Evolutionary conservation across 257 asterid genomes (phyloP), one percentile per base, ranked within the genome.

Genomic region (Solanum microdontum): DNA sequence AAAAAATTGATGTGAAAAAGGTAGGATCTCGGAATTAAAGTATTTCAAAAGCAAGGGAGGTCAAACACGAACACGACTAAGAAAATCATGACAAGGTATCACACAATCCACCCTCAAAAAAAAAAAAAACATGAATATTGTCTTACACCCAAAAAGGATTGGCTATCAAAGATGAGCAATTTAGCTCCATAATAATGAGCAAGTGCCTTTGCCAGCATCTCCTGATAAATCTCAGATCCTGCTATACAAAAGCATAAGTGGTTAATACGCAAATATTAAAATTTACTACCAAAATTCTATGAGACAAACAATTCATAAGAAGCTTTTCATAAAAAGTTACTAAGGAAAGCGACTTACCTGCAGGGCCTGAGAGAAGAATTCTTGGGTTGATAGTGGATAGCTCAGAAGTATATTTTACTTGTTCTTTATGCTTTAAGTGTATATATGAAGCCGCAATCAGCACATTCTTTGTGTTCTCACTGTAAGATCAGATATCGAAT

Each of bases 151-250:
- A 95, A 80, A 90, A 93, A 93, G 70, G 94, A 93, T 87, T 92
- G 94, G 90, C 92, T 90, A 87, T 95, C 98, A 88, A 94, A 96
- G 66, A 94, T 91, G 76, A 96, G 98, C 94, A 96, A 89, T 89
- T 93, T 95, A 58, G 99, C 98, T 88, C 96, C 98, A 91, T 91
- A 95, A 88, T 92, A 93, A 28, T 92, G 98, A 89, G 99, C 98
- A 87, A 96, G 95, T 43, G 97, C 98, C 94, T 93, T 96, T 11
- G 93, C 96, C 94, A 96, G 87, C 99, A 94, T 94, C 93, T 96
- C 99, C 90, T 96, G 99, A 89, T 96, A 96, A 45, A 94, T 94
- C 88, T 95, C 97, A 28, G 99, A 95, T 82, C 99, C 99, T 96
- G 94, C 30, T 48, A 82, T 51, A 82, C 85, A 82, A 82, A 82